Conservation (phyloP, 2,329 filamentous ascomycete genomes). For the Scytalidium sp. region DNA sequence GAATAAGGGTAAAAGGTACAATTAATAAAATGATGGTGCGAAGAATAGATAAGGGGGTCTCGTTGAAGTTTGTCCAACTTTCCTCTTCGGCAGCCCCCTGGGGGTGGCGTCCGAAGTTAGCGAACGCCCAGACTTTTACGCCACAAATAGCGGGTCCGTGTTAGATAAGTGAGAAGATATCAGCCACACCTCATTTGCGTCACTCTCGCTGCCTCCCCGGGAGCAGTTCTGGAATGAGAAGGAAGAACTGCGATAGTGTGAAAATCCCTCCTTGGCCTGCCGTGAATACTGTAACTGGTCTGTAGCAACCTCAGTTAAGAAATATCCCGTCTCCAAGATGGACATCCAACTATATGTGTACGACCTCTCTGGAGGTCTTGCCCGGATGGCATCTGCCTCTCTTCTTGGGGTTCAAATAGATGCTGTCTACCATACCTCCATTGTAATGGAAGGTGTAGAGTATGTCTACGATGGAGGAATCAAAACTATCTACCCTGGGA, state of each 20-base stretch:
- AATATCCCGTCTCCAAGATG: slow-evolving; percentile 43
- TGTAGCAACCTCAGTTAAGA: background rate
- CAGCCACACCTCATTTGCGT: background rate
- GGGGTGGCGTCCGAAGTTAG: background rate
- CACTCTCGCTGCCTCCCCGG: slow-evolving; percentile 1
- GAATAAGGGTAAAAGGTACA: background rate
- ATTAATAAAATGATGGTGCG: background rate
- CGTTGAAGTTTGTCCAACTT: too few species aligned
- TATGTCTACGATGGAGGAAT: slow-evolving; percentile 90
- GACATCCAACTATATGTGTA: slow-evolving; percentile 77
- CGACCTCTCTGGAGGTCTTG: slow-evolving; percentile 64
- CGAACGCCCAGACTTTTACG: background rate
- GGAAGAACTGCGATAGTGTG: background rate
- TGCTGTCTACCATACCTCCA: slow-evolving; percentile 91
- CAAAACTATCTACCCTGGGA: slow-evolving; percentile 74
- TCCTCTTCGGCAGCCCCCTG: background rate
- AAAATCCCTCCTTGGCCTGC: background rate
- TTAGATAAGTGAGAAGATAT: background rate
- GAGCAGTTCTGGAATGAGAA: background rate
- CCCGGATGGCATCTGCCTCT: slow-evolving; percentile 44
- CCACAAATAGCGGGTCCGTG: too few species aligned
- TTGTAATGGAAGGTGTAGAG: slow-evolving; percentile 80
- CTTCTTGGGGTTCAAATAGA: slow-evolving; percentile 73
- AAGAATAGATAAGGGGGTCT: background rate
- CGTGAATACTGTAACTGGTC: background rate